Evolutionary conservation across 2,329 filamentous ascomycete genomes (phyloP).

Genomic region (Cucurbitaria berberidis): DNA sequence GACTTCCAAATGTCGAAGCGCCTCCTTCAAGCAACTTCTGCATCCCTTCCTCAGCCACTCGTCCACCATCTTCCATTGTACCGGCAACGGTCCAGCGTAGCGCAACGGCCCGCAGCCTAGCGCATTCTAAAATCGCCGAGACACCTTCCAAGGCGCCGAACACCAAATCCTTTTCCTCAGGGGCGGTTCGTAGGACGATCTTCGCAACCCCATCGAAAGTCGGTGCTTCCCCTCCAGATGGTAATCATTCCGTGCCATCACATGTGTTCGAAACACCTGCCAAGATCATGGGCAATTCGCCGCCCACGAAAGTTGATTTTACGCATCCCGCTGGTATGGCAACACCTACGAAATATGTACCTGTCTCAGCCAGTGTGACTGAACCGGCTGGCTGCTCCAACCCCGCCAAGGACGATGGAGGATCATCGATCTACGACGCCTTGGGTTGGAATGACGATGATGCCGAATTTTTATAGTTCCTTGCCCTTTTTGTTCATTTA

Average conservation of each 20-base stretch:
- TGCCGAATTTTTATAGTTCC: constrained; percentile 25
- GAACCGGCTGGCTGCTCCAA: constrained; percentile 14
- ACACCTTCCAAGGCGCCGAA: constrained; percentile 52
- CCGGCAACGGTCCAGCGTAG: constrained; percentile 37
- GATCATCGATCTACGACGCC: constrained; percentile 49
- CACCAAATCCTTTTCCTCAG: constrained; percentile 34
- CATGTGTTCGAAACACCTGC: constrained; percentile 32
- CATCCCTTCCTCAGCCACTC: constrained; percentile 51
- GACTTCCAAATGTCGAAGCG: constrained; percentile 19
- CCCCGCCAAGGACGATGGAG: constrained; percentile 16
- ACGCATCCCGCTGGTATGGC: constrained; percentile 20
- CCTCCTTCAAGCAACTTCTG: constrained; percentile 40
- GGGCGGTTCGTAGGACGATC: constrained; percentile 33
- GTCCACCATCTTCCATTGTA: constrained; percentile 31
- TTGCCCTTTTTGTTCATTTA: constrained; percentile 13
- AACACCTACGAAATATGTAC: constrained; percentile 26
- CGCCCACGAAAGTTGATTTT: constrained; percentile 6
- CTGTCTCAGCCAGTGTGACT: neutral
- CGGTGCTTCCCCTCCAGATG: constrained; percentile 6
- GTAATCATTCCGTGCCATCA: constrained; percentile 3
- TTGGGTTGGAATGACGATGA: constrained; percentile 57
- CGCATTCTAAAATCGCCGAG: constrained; percentile 45
- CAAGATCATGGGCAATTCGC: constrained; percentile 24
- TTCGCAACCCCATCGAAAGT: constrained; percentile 44
- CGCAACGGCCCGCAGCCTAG: constrained; percentile 38